Base-by-base conservation (phyloP, 2,329 filamentous ascomycete genomes). In the Cladophialophora immunda region DNA sequence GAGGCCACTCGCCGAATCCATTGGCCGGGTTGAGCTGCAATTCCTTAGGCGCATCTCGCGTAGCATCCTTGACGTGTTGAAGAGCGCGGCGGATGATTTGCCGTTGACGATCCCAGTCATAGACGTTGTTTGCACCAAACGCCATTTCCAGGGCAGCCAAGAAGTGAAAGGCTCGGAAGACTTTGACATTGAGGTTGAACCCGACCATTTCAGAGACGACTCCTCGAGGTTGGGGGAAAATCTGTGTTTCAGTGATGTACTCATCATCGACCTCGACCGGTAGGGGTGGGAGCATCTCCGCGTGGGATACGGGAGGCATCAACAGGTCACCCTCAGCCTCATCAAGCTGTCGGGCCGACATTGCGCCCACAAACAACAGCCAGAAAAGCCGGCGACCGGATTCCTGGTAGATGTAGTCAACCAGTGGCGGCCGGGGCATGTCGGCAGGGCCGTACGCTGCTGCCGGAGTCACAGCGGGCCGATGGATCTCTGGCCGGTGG, bases 241-340 rank as follows among this genome's bases (percentile, higher is more conserved):
- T 87, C 68, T 91, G 87, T 27, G 89, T 86, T 0, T 89, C 83
- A 65, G 89, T 89, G 65, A 97, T 91, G 74, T 88, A 94, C 65
- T 90, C 89, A 77, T 97, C 93, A 72, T 97, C 93, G 0, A 96
- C 88, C 73, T 96, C 93, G 22, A 90, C 81, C 0, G 93, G 93
- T 13, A 93, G 83, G 7, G 92, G 90, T 3, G 93, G 93, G 71
- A 95, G 93, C 4, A 89, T 90, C 52, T 92, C 87, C 29, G 85
- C 89, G 0, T 89, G 87, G 0, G 92, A 96, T 1, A 90, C 89
- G 2, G 92, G 92, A 8, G 91, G 88, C 58, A 97, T 89, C 38
- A 91, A 85, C 41, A 94, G 81, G 72, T 93, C 92, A 38, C 87
- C 87, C 68, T 91, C 89, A 0, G 87, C 87, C 17, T 87, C 87